Percentiles rank a stretch among this genome's conserved stretches.
Evolutionary conservation across 805 yeast genomes (phyloP).

Genomic region (Hanseniaspora clermontiae): DNA sequence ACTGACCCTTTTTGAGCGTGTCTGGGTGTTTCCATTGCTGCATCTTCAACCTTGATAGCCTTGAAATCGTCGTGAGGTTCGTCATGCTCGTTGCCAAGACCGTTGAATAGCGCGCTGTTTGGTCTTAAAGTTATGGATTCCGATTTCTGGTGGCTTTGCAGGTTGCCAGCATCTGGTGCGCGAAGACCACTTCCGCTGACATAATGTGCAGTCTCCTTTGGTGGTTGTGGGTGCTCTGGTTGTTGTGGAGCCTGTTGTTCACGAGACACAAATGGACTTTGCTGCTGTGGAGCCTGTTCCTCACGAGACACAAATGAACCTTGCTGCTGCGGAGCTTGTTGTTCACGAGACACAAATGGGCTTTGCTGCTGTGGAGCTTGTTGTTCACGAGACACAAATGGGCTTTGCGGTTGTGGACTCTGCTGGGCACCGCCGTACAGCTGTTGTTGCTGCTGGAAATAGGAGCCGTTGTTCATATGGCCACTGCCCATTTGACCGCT

Average conservation of each 20-base stretch:
- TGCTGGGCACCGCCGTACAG: neutral
- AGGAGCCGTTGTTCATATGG: conserved; percentile 8
- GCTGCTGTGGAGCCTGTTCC: neutral
- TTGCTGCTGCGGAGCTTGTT: neutral
- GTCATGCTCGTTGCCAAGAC: neutral
- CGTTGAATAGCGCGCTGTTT: conserved; percentile 4
- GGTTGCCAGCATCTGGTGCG: neutral
- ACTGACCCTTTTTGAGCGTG: conserved; percentile 14
- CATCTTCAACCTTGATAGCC: neutral
- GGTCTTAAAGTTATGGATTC: conserved; percentile 12
- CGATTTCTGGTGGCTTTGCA: conserved; percentile 3
- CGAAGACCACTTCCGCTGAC: too few species aligned
- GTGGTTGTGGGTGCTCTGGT: too few species aligned
- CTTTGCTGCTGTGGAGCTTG: neutral
- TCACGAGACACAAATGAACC: neutral
- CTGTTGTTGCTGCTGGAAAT: conserved; percentile 12
- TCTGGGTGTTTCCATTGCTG: neutral
- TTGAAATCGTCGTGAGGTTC: neutral
- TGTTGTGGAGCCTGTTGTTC: neutral
- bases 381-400: neutral
- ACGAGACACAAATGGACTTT: neutral
- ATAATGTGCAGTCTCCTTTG: too few species aligned
- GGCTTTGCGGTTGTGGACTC: neutral
- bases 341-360: too few species aligned
- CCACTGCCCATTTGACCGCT: neutral